These are phyloP conservation scores for Hypoxylon cercidicola DNA, from an alignment of 495 filamentous ascomycete genomes.

Conservation along the genomic window DNA sequence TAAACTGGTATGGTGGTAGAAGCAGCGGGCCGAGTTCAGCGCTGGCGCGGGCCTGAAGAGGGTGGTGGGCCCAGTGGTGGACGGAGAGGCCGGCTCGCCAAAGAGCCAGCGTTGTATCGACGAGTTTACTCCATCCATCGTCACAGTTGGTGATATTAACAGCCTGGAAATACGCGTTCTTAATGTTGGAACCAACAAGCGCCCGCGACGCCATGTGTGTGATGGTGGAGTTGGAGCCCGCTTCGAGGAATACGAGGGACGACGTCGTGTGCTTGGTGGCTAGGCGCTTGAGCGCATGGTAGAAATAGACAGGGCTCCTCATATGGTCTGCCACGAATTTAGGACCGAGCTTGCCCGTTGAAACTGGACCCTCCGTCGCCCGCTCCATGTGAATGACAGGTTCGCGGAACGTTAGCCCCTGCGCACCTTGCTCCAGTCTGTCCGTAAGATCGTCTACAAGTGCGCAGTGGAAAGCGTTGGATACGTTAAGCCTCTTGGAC, in stretches of 20 bases:
- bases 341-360: slow-evolving; percentile 28
- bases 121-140: slow-evolving; percentile 15
- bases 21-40: slow-evolving; percentile 21
- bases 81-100: slow-evolving; percentile 7
- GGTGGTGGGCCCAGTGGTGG: slow-evolving; percentile 16
- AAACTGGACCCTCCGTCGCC: slow-evolving; percentile 21
- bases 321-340: slow-evolving; percentile 56
- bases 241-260: slow-evolving; percentile 59
- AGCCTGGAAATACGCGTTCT: slow-evolving; percentile 49
- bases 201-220: slow-evolving; percentile 56
- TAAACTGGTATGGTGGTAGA: slow-evolving; percentile 55
- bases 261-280: slow-evolving; percentile 41
- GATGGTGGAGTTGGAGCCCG: slow-evolving; percentile 61
- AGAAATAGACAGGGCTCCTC: slow-evolving; percentile 62
- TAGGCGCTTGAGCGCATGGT: slow-evolving; percentile 58
- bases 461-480: slow-evolving; percentile 56
- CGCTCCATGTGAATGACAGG: slow-evolving; percentile 31
- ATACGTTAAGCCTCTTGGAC: slow-evolving; percentile 52
- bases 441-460: slow-evolving; percentile 52
- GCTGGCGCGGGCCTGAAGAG: slow-evolving; percentile 4
- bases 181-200: slow-evolving; percentile 25
- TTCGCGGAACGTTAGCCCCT: slow-evolving; percentile 42
- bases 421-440: slow-evolving; percentile 41
- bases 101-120: slow-evolving; percentile 12
- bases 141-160: slow-evolving; percentile 47